These are phyloP conservation scores for Adenanthera pavonina DNA, from an alignment of 306 rosid genomes.

Conservation along the genomic window DNA sequence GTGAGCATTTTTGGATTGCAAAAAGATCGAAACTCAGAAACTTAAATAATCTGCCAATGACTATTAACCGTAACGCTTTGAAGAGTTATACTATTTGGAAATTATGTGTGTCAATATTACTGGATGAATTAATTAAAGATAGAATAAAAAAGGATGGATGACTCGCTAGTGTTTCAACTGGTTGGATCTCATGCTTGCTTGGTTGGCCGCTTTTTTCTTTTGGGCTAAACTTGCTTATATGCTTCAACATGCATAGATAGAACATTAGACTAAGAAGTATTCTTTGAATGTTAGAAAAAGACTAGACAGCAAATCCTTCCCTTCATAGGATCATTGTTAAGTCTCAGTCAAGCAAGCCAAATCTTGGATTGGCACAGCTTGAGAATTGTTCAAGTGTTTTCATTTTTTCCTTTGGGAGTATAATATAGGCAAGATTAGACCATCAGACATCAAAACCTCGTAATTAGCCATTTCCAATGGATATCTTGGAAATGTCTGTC, in stretches of 20 bases:
- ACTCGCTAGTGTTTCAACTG: background rate
- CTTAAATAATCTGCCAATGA: background rate
- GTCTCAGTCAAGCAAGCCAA: background rate
- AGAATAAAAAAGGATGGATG: background rate
- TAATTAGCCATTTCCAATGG: background rate
- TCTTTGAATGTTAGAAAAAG: background rate
- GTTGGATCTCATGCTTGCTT: background rate
- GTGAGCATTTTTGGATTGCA: background rate
- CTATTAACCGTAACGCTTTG: background rate
- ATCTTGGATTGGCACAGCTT: background rate
- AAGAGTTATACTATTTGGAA: background rate
- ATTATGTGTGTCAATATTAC: background rate
- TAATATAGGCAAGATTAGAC: background rate
- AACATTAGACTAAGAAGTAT: background rate
- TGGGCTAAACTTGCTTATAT: no score
- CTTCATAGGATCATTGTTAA: background rate
- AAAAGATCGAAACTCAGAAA: background rate
- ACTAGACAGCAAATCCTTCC: background rate
- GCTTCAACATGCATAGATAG: constrained; percentile 2
- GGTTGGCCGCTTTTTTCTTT: no score
- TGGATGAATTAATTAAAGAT: background rate
- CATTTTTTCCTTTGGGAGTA: background rate
- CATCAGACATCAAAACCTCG: background rate
- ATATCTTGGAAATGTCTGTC: background rate
- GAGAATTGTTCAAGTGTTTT: background rate